Evolutionary conservation across 441 rosid species (phyloP).

Genomic region (Jatropha podagrica): DNA sequence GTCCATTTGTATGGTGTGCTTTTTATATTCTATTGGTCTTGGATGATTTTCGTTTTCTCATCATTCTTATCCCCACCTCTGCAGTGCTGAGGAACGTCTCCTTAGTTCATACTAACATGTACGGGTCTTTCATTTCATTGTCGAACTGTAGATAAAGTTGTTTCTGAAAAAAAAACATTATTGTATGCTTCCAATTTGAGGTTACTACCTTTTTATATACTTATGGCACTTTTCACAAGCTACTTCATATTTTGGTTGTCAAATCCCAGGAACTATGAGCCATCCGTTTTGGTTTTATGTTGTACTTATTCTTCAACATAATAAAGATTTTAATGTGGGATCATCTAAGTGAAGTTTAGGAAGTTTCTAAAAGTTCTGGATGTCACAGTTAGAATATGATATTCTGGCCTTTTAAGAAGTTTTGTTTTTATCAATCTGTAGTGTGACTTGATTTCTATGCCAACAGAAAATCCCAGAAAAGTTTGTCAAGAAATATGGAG

Average conservation of each 20-base stretch:
- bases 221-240: neutral
- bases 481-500: conserved; percentile 39
- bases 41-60: neutral
- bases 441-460: conserved; percentile 3
- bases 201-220: neutral
- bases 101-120: neutral
- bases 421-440: neutral
- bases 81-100: neutral
- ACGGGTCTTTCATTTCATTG: neutral
- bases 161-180: too few species aligned
- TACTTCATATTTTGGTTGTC: neutral
- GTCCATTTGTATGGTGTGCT: neutral
- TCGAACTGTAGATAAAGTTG: neutral
- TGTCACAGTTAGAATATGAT: neutral
- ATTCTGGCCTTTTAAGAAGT: neutral
- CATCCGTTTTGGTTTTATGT: neutral
- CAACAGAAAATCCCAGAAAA: conserved; percentile 44
- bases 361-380: neutral
- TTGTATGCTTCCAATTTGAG: neutral
- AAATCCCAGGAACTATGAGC: neutral
- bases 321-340: neutral
- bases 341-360: neutral
- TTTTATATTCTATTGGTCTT: neutral
- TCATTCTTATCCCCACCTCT: neutral
- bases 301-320: neutral